A percentile compares a stretch with the other conserved stretches of the same genome.
Evolutionary conservation across 108 stramenopile species (phyloP).

Genomic region (Nitzschia sp.): DNA sequence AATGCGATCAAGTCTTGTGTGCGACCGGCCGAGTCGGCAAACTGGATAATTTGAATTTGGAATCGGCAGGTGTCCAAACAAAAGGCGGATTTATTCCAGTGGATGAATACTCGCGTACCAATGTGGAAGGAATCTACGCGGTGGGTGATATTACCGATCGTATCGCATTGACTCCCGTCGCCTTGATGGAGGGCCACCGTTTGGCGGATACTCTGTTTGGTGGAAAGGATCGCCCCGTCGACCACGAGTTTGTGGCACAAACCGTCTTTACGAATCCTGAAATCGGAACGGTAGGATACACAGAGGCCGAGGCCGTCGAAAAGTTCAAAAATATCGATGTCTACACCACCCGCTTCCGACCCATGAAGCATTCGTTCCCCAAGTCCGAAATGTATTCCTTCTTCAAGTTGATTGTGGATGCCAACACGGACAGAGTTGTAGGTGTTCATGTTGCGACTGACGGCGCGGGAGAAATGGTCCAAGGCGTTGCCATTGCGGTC

Average conservation of each 20-base stretch:
- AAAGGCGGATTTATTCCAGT: slow-evolving; percentile 49
- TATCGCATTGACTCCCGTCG: slow-evolving; percentile 87
- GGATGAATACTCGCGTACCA: slow-evolving; percentile 81
- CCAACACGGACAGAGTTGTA: slow-evolving; percentile 61
- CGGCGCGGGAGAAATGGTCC: slow-evolving; percentile 95
- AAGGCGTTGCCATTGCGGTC: slow-evolving; percentile 95
- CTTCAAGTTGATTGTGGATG: slow-evolving; percentile 71
- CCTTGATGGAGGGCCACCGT: slow-evolving; percentile 82
- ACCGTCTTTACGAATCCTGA: slow-evolving; percentile 91
- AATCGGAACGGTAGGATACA: slow-evolving; percentile 87
- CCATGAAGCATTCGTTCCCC: slow-evolving; percentile 80
- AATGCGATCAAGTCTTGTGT: slow-evolving; percentile 68
- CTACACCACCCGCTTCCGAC: slow-evolving; percentile 70
- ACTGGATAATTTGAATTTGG: slow-evolving; percentile 66
- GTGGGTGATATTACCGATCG: slow-evolving; percentile 82
- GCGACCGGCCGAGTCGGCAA: slow-evolving; percentile 80
- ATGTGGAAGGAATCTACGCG: slow-evolving; percentile 56
- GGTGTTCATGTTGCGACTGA: slow-evolving; percentile 85
- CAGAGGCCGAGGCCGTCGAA: slow-evolving; percentile 79
- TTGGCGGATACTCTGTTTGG: slow-evolving; percentile 89
- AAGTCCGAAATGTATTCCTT: slow-evolving; percentile 68
- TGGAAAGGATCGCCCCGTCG: slow-evolving; percentile 72
- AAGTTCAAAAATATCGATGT: slow-evolving; percentile 75
- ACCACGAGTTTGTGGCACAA: slow-evolving; percentile 87
- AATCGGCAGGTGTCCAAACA: slow-evolving; percentile 52